Conservation (phyloP, 192 early-diverging fungal species). For the Geranomyces variabilis region DNA sequence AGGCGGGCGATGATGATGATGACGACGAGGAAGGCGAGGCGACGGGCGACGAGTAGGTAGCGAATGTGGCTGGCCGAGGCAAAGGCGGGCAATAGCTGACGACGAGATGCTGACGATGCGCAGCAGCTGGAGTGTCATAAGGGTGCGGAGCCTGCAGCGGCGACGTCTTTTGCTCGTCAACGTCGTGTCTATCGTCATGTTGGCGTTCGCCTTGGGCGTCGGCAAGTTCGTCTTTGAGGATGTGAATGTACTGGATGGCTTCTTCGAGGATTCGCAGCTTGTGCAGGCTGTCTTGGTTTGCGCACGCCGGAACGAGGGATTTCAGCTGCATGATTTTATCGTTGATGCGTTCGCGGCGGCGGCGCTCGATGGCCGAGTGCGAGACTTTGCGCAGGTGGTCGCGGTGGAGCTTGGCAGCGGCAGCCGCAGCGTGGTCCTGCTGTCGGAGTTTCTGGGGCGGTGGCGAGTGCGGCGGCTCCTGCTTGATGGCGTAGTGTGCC, state of each 20-base stretch:
- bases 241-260: conserved; percentile 73
- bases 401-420: conserved; percentile 18
- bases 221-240: conserved; percentile 46
- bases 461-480: conserved; percentile 6
- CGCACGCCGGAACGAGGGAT: conserved; percentile 70
- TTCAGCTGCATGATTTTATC: conserved; percentile 77
- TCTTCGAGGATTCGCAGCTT: conserved; percentile 72
- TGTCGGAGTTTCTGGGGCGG: conserved; percentile 1
- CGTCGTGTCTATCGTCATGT: background rate
- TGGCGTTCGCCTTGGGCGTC: background rate
- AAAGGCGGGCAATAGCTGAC: background rate
- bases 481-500: conserved; percentile 15
- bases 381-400: conserved; percentile 75
- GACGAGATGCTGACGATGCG: background rate
- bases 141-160: conserved; percentile 20
- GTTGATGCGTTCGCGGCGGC: conserved; percentile 84
- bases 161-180: background rate
- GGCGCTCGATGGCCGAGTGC: conserved; percentile 82
- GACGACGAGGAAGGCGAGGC: too few relatives aligned
- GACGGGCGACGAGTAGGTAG: background rate
- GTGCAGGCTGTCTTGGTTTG: conserved; percentile 65
- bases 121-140: too few relatives aligned
- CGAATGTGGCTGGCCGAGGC: background rate
- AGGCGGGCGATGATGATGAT: background rate
- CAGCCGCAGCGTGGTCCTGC: background rate